Conservation (phyloP, 2,329 filamentous ascomycete genomes). For the Trichoderma semiorbis region DNA sequence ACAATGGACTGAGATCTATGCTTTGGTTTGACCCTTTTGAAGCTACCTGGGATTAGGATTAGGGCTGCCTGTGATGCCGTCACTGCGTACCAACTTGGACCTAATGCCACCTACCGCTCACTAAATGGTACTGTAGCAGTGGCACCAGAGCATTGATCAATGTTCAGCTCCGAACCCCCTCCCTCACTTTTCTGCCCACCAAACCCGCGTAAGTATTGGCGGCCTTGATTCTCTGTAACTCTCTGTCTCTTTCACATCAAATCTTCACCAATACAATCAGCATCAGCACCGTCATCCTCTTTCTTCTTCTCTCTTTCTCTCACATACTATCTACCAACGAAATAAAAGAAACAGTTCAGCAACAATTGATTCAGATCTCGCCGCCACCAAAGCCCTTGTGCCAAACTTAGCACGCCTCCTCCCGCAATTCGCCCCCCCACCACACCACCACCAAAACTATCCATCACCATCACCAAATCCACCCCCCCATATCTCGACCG, state of each 20-base stretch:
- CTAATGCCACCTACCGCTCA: background rate
- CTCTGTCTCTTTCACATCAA: background rate
- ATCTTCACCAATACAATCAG: background rate
- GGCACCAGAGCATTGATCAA: background rate
- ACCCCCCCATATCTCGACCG: background rate
- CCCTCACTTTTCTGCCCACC: background rate
- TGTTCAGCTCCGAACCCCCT: background rate
- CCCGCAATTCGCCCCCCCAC: slow-evolving; percentile 10
- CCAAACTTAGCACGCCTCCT: background rate
- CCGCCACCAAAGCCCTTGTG: background rate
- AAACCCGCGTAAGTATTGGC: background rate
- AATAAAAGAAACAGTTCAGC: background rate
- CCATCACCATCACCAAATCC: slow-evolving; percentile 1
- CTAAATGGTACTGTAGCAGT: background rate
- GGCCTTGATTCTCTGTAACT: background rate
- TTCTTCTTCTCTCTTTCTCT: background rate
- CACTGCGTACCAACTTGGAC: background rate
- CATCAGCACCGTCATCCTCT: background rate
- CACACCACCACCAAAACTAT: background rate
- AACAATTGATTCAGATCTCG: background rate
- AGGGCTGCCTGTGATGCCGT: background rate
- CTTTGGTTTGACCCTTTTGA: background rate
- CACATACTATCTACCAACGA: background rate
- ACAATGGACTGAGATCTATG: background rate
- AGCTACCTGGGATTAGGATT: background rate